Evolutionary conservation across 225 moss, liverwort and hornwort genomes (phyloP).

Genomic region (Sphagnum contortum): DNA sequence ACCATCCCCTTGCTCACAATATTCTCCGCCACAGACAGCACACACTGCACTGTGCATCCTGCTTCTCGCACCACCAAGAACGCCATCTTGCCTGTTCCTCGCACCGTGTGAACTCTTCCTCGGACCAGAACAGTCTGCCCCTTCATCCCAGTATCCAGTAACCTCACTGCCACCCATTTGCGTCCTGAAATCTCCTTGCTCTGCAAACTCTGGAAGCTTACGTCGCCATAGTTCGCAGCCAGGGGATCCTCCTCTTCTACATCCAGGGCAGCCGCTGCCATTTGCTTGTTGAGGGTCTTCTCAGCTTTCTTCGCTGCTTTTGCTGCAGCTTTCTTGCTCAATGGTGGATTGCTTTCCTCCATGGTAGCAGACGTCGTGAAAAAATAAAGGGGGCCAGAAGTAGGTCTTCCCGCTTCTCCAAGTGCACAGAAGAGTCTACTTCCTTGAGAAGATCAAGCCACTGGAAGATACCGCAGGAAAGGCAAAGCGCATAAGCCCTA

Average conservation of each 20-base stretch:
- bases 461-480: too few species aligned
- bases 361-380: neutral
- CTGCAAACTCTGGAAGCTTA: conserved; percentile 48
- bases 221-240: conserved; percentile 62
- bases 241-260: conserved; percentile 56
- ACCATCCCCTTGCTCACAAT: conserved; percentile 80
- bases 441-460: too few species aligned
- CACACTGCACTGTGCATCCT: conserved; percentile 76
- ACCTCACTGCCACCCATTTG: conserved; percentile 50
- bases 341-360: conserved; percentile 12
- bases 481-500: too few species aligned
- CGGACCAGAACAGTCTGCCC: conserved; percentile 59
- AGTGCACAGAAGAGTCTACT: too few species aligned
- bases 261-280: conserved; percentile 51
- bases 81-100: conserved; percentile 52
- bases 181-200: conserved; percentile 43
- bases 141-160: conserved; percentile 22
- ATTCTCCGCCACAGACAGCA: conserved; percentile 42
- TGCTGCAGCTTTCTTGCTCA: conserved; percentile 61
- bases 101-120: conserved; percentile 69
- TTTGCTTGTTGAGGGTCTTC: conserved; percentile 57
- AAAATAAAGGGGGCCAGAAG: too few species aligned
- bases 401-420: too few species aligned
- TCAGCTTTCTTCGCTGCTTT: conserved; percentile 72
- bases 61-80: conserved; percentile 73